Evolutionary conservation across 768 basidiomycete species (phyloP).

Genomic region (Leccinum pellstonianum): DNA sequence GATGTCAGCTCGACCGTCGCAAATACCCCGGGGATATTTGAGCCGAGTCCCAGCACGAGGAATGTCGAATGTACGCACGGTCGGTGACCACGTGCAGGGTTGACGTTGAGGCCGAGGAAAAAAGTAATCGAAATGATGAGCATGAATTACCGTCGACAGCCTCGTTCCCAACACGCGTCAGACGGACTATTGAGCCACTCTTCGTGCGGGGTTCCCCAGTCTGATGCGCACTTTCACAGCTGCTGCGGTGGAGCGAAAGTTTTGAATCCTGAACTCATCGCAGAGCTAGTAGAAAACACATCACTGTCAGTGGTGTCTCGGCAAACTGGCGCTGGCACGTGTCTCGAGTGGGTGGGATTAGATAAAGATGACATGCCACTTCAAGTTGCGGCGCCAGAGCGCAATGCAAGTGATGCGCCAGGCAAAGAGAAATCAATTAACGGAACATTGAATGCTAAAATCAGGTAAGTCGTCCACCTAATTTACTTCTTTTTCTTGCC

Average conservation of each 20-base stretch:
- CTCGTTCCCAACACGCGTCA: slow-evolving; percentile 31
- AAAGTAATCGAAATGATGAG: slow-evolving; percentile 21
- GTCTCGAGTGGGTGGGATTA: slow-evolving; percentile 21
- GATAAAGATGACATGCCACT: slow-evolving; percentile 21
- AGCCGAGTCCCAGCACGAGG: slow-evolving; percentile 7
- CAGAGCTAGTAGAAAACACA: slow-evolving; percentile 2
- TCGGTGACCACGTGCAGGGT: slow-evolving; percentile 21
- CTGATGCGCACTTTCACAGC: background rate
- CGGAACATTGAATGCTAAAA: slow-evolving; percentile 15
- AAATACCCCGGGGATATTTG: slow-evolving; percentile 4
- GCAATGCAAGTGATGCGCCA: slow-evolving; percentile 18
- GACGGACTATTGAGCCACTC: slow-evolving; percentile 20
- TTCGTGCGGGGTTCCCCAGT: slow-evolving; percentile 3
- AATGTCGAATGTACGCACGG: slow-evolving; percentile 11
- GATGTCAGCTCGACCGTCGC: slow-evolving; percentile 6
- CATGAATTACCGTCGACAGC: slow-evolving; percentile 26
- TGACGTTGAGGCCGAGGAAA: slow-evolving; percentile 21
- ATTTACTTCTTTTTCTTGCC: slow-evolving; percentile 69
- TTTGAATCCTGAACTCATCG: background rate
- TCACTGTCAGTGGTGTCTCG: background rate
- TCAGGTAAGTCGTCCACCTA: slow-evolving; percentile 23
- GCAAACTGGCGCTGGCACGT: background rate
- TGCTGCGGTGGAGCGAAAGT: slow-evolving; percentile 3
- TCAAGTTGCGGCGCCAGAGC: slow-evolving; percentile 16
- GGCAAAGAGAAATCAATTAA: slow-evolving; percentile 27